Conservation (phyloP, 2,329 filamentous ascomycete species). For the Trichoderma guizhouense region DNA sequence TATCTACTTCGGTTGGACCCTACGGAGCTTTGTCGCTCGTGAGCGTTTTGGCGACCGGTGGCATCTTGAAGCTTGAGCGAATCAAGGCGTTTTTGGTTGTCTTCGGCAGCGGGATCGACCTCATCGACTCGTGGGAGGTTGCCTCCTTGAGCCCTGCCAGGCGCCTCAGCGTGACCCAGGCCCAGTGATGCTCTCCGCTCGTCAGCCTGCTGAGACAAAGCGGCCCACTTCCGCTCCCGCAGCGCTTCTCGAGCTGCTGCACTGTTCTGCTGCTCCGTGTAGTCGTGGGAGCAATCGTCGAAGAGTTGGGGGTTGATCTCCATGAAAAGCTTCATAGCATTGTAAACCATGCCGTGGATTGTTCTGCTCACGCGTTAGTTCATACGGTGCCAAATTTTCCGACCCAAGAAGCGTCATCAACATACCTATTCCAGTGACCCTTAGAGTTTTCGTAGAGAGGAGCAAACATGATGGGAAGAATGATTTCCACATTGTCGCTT, state of each 20-base stretch:
- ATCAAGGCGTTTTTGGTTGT: constrained; percentile 83
- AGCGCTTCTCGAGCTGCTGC: constrained; percentile 79
- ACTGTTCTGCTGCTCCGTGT: constrained; percentile 92
- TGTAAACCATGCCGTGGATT: constrained; percentile 99
- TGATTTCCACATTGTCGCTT: constrained; percentile 97
- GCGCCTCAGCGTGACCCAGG: constrained; percentile 32
- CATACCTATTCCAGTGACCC: constrained; percentile 96
- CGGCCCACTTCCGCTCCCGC: constrained; percentile 86
- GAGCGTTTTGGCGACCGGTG: constrained; percentile 52
- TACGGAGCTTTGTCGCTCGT: constrained; percentile 60
- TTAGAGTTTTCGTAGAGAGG: constrained; percentile 98
- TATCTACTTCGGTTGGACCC: constrained; percentile 52
- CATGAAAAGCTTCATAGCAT: constrained; percentile 99
- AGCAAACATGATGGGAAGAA: constrained; percentile 98
- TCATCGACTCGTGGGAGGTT: constrained; percentile 63
- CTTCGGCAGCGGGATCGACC: constrained; percentile 73
- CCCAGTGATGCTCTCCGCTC: constrained; percentile 52
- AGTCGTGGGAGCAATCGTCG: constrained; percentile 97
- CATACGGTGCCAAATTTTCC: neutral
- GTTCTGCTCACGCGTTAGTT: constrained; percentile 59
- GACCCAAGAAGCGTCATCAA: constrained; percentile 6
- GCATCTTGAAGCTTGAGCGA: constrained; percentile 87
- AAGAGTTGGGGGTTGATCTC: constrained; percentile 98
- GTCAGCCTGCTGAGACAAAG: constrained; percentile 75
- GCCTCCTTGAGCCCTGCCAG: constrained; percentile 38